A percentile compares a stretch with the other conserved stretches of the same genome.
Evolutionary conservation across 352 stramenopile genomes (phyloP).

Genomic region (Halophytophthora batemanensis): DNA sequence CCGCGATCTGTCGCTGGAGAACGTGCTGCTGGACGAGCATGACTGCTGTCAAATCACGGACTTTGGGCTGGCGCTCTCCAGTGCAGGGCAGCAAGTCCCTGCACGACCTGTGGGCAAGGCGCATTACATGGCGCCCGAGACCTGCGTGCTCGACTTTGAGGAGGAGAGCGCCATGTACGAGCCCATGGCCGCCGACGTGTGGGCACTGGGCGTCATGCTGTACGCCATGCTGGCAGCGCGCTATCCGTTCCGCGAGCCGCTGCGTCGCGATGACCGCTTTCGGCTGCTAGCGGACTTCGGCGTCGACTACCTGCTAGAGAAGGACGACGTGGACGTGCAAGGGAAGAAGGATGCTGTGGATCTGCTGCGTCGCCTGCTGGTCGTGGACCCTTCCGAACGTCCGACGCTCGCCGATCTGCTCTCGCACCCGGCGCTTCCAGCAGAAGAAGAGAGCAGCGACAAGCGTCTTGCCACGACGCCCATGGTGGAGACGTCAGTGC

Average conservation of each 20-base stretch:
- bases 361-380: conserved; percentile 51
- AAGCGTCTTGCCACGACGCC: conserved; percentile 8
- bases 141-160: conserved; percentile 27
- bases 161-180: conserved; percentile 40
- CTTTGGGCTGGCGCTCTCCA: conserved; percentile 57
- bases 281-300: conserved; percentile 52
- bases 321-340: conserved; percentile 50
- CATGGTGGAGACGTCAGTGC: conserved; percentile 4
- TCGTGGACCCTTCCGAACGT: conserved; percentile 44
- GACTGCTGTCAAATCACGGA: conserved; percentile 77
- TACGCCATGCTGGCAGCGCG: conserved; percentile 64
- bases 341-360: conserved; percentile 41
- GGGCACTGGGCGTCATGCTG: conserved; percentile 81
- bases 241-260: conserved; percentile 62
- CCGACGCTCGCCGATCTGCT: conserved; percentile 38
- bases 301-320: conserved; percentile 64
- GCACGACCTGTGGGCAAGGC: conserved; percentile 65
- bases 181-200: conserved; percentile 63
- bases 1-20: conserved; percentile 80
- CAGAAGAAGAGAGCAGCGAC: conserved; percentile 3
- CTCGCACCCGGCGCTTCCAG: conserved; percentile 34
- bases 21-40: conserved; percentile 66
- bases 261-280: conserved; percentile 56
- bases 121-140: conserved; percentile 80
- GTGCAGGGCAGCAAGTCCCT: conserved; percentile 24